phyloP scores from a whole-genome alignment of 1,139 yeast species.

The Yamadazyma diospyri region DNA sequence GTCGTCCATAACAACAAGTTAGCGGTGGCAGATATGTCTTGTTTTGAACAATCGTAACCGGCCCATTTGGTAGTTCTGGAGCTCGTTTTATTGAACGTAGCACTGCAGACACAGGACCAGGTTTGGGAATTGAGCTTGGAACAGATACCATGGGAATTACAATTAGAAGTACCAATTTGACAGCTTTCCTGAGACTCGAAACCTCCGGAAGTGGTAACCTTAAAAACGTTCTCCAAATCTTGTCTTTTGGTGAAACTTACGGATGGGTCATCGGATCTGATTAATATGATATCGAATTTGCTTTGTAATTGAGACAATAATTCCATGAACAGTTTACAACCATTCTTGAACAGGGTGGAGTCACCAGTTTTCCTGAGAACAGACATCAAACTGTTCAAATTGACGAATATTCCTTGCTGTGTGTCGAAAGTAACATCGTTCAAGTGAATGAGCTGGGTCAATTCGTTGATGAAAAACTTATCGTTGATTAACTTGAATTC shows the following conservation, averaged over 20 bases:
- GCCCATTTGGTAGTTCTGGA: conserved; percentile 62
- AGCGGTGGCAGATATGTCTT: conserved; percentile 61
- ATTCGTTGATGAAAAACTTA: conserved; percentile 43
- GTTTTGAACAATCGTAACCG: conserved; percentile 63
- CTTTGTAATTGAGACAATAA: conserved; percentile 24
- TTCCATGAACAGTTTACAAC: conserved; percentile 31
- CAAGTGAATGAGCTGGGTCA: conserved; percentile 44
- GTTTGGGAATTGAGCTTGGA: conserved; percentile 35
- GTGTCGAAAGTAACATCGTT: conserved; percentile 14
- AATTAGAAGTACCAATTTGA: conserved; percentile 47
- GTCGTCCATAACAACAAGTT: conserved; percentile 67
- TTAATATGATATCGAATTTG: conserved; percentile 31
- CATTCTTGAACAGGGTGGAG: conserved; percentile 37
- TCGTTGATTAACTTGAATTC: conserved; percentile 32
- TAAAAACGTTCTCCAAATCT: conserved; percentile 19
- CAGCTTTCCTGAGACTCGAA: conserved; percentile 51
- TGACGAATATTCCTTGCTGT: conserved; percentile 27
- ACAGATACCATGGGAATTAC: conserved; percentile 66
- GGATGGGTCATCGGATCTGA: conserved; percentile 18
- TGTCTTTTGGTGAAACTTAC: conserved; percentile 19
- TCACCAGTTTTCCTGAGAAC: conserved; percentile 36
- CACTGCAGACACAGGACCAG: conserved; percentile 58
- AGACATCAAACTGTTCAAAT: conserved; percentile 39
- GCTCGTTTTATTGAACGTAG: conserved; percentile 44
- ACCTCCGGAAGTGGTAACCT: conserved; percentile 20